Base-by-base conservation (phyloP, 768 basidiomycete genomes). In the Ramaria sp. region DNA sequence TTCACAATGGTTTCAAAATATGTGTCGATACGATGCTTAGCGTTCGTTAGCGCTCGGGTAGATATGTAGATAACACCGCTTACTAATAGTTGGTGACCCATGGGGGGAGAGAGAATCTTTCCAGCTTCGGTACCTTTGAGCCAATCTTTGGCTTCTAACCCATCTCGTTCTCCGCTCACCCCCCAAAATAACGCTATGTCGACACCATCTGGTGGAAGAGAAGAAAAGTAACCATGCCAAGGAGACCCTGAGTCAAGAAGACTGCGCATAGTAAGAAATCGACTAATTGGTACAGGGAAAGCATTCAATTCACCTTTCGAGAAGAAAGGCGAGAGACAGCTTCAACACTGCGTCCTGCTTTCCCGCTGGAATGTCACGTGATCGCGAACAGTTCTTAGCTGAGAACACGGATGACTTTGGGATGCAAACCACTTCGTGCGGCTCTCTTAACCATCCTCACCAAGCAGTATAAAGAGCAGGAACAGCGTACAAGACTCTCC, bases 181-280 rank as follows among this genome's bases (percentile, higher is more conserved):
- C 63, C 69, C 86, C 85, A 87, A 59, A 86, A 78, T 18, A 82
- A 57, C 32, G 83, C 81, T 30, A 85, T 70, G 55, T 80, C 77
- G 20, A 82, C 76, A 5, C 64, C 62, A 39, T 65, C 63, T 41
- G 62, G 56, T n/a, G 84, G 81, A 5, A 88, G 69, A 10, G 80
- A 79, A 59, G 82, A 77, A 5, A 88, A 62, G 66, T 88, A 88
- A 43, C 75, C 78, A 59, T 66, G 71, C 83, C 84, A 88, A 41
- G 69, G 70, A 8, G 85, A 87, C 24, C 53, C 50, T 44, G 63
- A 42, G 34, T 76, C 78, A 52, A 64, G 69, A 47, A 80, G 62
- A 55, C 84, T 86, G 39, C 42, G 6, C 30, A 4, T 20, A 22
- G 47, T 16, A 18, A 8, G 32, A 6, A 22, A 25, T 15, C 22